Conservation (phyloP, 495 filamentous ascomycete species). For the Opeltia flavorubescens region DNA sequence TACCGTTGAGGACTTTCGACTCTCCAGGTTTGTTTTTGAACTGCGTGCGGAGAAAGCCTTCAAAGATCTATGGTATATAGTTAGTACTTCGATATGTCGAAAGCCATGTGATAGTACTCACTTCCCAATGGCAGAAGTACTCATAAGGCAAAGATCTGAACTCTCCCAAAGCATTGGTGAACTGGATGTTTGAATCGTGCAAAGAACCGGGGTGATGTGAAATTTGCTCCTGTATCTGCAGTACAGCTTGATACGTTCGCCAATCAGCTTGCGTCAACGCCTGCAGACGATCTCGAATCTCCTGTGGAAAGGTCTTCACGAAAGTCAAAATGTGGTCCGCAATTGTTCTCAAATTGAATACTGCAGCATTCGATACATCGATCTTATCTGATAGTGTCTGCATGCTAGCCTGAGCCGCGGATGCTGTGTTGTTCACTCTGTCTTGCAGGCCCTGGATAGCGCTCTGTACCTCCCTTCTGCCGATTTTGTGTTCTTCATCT, state of each 20-base stretch:
- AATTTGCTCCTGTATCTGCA: conserved; percentile 12
- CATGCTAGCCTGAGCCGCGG: neutral
- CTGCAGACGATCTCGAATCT: conserved; percentile 8
- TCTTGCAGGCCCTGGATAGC: too few species aligned
- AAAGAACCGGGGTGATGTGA: conserved; percentile 1
- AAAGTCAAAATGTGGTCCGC: conserved; percentile 9
- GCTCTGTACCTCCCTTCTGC: neutral
- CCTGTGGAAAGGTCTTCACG: conserved; percentile 11
- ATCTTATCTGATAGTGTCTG: conserved; percentile 4
- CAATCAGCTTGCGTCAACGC: conserved; percentile 11
- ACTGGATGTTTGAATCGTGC: conserved; percentile 14
- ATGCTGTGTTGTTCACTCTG: neutral
- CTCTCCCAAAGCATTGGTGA: conserved; percentile 17
- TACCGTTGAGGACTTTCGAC: conserved; percentile 8
- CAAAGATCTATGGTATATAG: conserved; percentile 6
- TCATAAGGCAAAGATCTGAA: conserved; percentile 12
- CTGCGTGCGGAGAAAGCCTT: conserved; percentile 14
- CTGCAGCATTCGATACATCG: neutral
- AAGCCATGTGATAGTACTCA: neutral
- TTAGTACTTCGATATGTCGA: neutral
- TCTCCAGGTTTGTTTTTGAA: conserved; percentile 12
- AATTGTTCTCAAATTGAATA: conserved; percentile 6
- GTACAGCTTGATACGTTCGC: conserved; percentile 11
- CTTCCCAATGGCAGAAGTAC: conserved; percentile 19
- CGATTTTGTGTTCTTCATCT: neutral